Base-by-base conservation (phyloP, 305 asterid genomes). In the Striga hermonthica region DNA sequence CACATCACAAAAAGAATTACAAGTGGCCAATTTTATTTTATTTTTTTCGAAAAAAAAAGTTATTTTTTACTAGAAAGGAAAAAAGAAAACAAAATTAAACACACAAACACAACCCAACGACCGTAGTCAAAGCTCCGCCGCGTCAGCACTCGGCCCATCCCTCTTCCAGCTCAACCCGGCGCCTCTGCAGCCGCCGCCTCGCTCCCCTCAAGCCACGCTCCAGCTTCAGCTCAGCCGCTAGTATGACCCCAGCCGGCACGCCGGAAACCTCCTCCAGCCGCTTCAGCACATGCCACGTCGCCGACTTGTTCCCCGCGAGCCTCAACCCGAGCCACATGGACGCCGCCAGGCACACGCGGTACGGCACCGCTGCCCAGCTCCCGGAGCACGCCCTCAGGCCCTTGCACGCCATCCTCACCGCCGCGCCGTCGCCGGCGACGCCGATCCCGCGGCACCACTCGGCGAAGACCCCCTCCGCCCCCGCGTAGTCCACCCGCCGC, bases 121-220 rank as follows among this genome's bases (percentile, higher is more conserved):
- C 35, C 55, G 28, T 49, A 13, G 55, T 47, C 22, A 1, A 49
- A 28, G 2, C 34, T 28, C 34, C 56, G 54, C 54, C 54, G 50
- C 10, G 50, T 11, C 65, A 80, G 58, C 84, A 74, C 79, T 85
- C 95, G 0, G 80, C 88, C 90, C 83, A 80, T 53, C 87, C 87
- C 73, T 87, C 95, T 61, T 80, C 70, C 45, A 76, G 64, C 56
- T 71, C 71, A 44, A 64, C 74, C 40, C 66, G 78, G 50, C 72
- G 80, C 31, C 68, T 72, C 10, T 39, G 70, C 1, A 13, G 36
- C 16, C 59, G 59, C 10, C 38, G 22, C n/a, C 59, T 22, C 31
- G 31, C 38, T 54, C 57, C 67, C 69, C 68, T 79, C 4, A 76
- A 10, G 1, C 62, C 60, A 13, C 74, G 72, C 41, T 66, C 77